Conservation (phyloP, 192 early-diverging fungal species). For the Paraglomus occultum region DNA sequence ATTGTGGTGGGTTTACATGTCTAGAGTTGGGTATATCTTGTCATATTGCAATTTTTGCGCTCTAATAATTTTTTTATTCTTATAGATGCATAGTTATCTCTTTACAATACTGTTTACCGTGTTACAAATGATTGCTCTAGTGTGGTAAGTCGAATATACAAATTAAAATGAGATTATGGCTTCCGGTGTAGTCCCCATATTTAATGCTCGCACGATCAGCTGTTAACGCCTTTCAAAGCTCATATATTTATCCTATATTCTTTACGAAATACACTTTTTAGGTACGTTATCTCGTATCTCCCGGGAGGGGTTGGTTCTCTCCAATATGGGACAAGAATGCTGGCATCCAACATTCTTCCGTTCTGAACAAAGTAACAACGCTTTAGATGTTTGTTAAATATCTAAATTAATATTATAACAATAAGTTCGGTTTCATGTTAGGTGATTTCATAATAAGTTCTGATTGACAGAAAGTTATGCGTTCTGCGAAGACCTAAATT, state of each 20-base stretch:
- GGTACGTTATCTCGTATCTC: conserved; percentile 25
- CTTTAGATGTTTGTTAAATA: no score
- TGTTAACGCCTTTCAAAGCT: not conserved
- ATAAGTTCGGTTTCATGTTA: no score
- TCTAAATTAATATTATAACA: no score
- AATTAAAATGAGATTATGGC: no score
- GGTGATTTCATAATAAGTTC: no score
- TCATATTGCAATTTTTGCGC: not conserved
- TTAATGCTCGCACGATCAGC: not conserved
- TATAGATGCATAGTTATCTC: conserved; percentile 3
- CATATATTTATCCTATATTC: not conserved
- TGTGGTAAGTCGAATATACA: conserved; percentile 16
- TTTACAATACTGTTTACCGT: conserved; percentile 16
- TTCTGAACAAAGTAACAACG: not conserved
- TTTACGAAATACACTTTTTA: not conserved
- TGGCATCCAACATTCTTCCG: conserved; percentile 17
- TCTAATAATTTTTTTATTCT: not conserved
- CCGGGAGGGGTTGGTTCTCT: conserved; percentile 19
- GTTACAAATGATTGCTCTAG: conserved; percentile 25
- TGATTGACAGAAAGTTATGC: no score
- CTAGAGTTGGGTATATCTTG: not conserved
- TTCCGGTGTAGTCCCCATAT: not conserved
- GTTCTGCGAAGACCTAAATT: no score
- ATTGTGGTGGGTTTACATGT: conserved; percentile 57
- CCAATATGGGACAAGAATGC: conserved; percentile 5